Percentiles rank a stretch among this genome's conserved stretches.
Conservation (phyloP, 345 rosid species). For the Sonneratia caseolaris region DNA sequence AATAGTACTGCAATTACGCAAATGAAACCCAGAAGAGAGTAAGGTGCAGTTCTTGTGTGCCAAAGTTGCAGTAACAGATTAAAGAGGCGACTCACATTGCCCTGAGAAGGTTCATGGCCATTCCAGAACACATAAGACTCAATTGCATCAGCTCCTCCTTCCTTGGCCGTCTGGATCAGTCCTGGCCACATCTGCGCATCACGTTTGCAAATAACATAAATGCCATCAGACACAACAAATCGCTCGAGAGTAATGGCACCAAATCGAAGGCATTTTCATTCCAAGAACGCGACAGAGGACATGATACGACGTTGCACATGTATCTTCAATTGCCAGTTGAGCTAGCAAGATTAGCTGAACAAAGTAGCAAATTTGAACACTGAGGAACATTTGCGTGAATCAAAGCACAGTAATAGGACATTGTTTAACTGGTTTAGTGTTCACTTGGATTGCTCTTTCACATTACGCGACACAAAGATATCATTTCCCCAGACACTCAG, state of each 20-base stretch:
- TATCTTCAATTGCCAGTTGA: not conserved
- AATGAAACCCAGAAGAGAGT: not conserved
- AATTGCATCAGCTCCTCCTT: constrained; percentile 72
- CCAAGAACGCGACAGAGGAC: not conserved
- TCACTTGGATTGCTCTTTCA: too few species aligned
- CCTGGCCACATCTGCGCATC: constrained; percentile 77
- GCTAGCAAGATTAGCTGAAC: not conserved
- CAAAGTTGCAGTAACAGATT: not conserved
- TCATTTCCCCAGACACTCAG: not conserved
- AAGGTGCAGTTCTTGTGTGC: not conserved
- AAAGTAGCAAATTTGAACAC: not conserved
- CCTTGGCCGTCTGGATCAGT: constrained; percentile 72
- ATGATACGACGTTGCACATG: not conserved
- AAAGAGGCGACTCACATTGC: constrained; percentile 33
- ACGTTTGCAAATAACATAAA: not conserved
- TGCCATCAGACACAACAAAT: not conserved
- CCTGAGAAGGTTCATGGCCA: constrained; percentile 75
- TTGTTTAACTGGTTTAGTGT: too few species aligned
- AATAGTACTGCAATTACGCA: constrained; percentile 47
- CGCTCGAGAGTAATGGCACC: not conserved
- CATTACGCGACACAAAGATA: not conserved
- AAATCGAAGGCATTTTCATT: not conserved
- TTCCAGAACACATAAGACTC: constrained; percentile 96
- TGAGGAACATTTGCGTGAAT: not conserved
- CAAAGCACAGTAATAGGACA: not conserved